Evolutionary conservation across 2,329 filamentous ascomycete species (phyloP).

Genomic region (Colletotrichum orchidophilum): DNA sequence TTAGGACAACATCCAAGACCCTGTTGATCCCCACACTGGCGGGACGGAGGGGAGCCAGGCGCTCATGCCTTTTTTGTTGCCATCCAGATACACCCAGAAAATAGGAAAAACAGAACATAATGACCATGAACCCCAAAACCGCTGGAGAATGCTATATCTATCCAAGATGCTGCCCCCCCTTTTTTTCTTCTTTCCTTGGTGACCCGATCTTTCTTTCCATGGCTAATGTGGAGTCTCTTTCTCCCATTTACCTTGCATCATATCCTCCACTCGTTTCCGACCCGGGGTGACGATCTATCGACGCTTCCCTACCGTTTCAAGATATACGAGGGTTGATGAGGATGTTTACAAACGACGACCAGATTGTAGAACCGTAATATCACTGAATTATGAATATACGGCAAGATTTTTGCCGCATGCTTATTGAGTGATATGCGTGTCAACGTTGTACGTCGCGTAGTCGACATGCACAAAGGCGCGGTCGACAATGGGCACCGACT

Average conservation of each 20-base stretch:
- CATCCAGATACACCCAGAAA: neutral
- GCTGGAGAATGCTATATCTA: neutral
- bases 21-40: neutral
- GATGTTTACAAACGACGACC: neutral
- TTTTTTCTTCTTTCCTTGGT: neutral
- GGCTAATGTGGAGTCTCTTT: neutral
- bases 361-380: too few species aligned
- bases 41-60: neutral
- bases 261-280: neutral
- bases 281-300: neutral
- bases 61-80: neutral
- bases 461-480: slow-evolving; percentile 76
- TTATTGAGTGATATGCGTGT: slow-evolving; percentile 65
- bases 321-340: neutral
- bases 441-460: slow-evolving; percentile 69
- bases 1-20: neutral
- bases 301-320: neutral
- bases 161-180: neutral
- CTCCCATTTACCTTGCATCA: neutral
- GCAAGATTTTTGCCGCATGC: neutral
- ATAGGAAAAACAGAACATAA: neutral
- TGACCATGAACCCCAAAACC: neutral
- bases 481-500: slow-evolving; percentile 83
- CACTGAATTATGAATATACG: neutral
- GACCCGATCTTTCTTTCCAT: neutral